These are phyloP conservation scores for Termitomyces sp. DNA, from an alignment of 768 basidiomycete species.

Conservation along the genomic window DNA sequence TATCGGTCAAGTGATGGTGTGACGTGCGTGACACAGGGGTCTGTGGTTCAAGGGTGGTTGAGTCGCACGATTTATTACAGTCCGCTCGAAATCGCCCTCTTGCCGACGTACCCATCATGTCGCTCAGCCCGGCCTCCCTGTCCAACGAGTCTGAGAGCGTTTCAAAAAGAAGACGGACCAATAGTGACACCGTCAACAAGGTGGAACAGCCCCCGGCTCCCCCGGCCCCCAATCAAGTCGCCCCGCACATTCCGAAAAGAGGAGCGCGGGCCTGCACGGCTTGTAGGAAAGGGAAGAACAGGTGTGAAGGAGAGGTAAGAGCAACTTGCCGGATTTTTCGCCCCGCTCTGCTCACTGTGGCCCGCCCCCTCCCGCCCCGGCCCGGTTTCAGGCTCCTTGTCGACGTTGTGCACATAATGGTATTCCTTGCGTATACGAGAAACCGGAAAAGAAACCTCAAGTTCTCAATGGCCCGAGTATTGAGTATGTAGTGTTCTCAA, in stretches of 20 bases:
- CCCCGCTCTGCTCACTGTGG: constrained; percentile 54
- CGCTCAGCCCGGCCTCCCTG: constrained; percentile 59
- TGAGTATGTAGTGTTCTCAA: constrained; percentile 49
- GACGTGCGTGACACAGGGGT: constrained; percentile 12
- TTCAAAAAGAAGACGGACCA: constrained; percentile 57
- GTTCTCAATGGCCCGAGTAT: constrained; percentile 60
- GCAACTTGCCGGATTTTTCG: constrained; percentile 30
- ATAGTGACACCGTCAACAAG: constrained; percentile 22
- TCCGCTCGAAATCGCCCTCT: constrained; percentile 11
- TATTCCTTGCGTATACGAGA: constrained; percentile 81
- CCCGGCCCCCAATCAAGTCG: constrained; percentile 26
- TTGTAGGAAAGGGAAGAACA: constrained; percentile 89
- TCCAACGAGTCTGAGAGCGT: constrained; percentile 54
- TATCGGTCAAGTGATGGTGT: constrained; percentile 13
- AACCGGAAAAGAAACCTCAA: constrained; percentile 84
- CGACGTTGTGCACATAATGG: constrained; percentile 84
- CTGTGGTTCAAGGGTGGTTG: constrained; percentile 9
- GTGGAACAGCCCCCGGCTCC: constrained; percentile 31
- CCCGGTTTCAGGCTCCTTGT: constrained; percentile 84
- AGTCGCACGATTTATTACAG: constrained; percentile 15
- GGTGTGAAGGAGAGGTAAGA: constrained; percentile 88
- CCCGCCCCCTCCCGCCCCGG: constrained; percentile 67
- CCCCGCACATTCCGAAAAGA: constrained; percentile 79
- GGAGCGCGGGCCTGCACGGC: constrained; percentile 88
- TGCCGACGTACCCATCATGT: constrained; percentile 43